Evolutionary conservation across 2,329 filamentous ascomycete genomes (phyloP).

Genomic region (Colletotrichum lindemuthianum): DNA sequence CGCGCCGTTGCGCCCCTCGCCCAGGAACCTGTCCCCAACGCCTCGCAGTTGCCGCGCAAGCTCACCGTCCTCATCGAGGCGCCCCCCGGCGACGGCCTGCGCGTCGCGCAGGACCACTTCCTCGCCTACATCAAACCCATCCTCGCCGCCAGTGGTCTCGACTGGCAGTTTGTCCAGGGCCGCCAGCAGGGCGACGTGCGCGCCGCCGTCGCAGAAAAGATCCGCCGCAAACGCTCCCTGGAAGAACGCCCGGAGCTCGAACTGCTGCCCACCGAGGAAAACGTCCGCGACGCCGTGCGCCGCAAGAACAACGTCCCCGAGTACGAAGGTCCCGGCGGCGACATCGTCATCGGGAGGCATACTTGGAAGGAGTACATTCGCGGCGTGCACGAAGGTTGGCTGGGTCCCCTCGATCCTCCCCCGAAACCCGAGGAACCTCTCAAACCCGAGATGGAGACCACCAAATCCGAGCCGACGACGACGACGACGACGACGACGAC

Average conservation of each 20-base stretch:
- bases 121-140: constrained; percentile 96
- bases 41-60: constrained; percentile 80
- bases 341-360: constrained; percentile 89
- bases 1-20: constrained; percentile 86
- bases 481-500: no score
- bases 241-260: constrained; percentile 63
- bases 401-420: constrained; percentile 81
- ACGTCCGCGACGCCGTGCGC: constrained; percentile 71
- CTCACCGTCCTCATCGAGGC: constrained; percentile 87
- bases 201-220: constrained; percentile 85
- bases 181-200: constrained; percentile 92
- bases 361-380: constrained; percentile 98
- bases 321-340: constrained; percentile 80
- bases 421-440: constrained; percentile 44
- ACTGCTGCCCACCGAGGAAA: constrained; percentile 63
- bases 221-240: constrained; percentile 75
- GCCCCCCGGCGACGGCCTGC: constrained; percentile 86
- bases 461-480: constrained; percentile 28
- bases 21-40: constrained; percentile 73
- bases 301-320: constrained; percentile 73
- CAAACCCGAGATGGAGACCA: constrained; percentile 42
- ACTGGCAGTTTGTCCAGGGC: constrained; percentile 97
- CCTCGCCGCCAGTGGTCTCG: constrained; percentile 86
- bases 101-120: constrained; percentile 92
- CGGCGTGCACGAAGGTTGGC: constrained; percentile 94